phyloP scores from a whole-genome alignment of 441 rosid genomes.

The Cnidoscolus chayamansa region DNA sequence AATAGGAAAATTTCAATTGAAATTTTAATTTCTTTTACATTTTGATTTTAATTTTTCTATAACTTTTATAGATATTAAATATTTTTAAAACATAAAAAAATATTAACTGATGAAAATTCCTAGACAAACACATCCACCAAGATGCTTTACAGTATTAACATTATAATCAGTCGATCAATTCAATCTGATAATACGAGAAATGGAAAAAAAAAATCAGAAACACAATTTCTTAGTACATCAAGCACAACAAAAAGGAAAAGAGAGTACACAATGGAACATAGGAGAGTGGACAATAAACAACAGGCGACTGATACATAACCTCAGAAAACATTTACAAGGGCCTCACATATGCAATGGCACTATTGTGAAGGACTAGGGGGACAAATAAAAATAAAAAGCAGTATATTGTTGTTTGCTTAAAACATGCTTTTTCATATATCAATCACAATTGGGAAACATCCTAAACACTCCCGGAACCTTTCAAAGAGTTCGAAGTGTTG shows the following conservation, averaged over 20 bases:
- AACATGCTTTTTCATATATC: conserved; percentile 21
- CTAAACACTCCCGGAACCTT: conserved; percentile 19
- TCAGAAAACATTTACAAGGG: conserved; percentile 44
- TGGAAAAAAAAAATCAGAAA: background rate
- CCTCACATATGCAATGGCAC: conserved; percentile 30
- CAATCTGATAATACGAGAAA: background rate
- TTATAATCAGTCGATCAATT: background rate
- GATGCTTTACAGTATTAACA: conserved; percentile 8
- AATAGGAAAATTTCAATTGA: too few relatives aligned
- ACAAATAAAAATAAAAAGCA: background rate
- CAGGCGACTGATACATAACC: conserved; percentile 30
- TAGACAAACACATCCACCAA: background rate
- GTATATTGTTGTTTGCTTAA: conserved; percentile 21
- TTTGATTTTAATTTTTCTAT: too few relatives aligned
- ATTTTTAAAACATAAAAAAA: too few relatives aligned
- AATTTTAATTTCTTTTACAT: too few relatives aligned
- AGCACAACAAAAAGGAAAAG: conserved; percentile 11
- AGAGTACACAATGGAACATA: conserved; percentile 12
- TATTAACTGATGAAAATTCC: too few relatives aligned
- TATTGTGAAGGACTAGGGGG: conserved; percentile 14
- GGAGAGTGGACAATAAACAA: conserved; percentile 19
- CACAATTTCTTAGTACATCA: conserved; percentile 8
- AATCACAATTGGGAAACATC: conserved; percentile 15
- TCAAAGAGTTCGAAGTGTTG: conserved; percentile 20
- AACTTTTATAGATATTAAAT: too few relatives aligned